Base-by-base conservation (phyloP, 176 grass and related monocot species). In the Themeda triandra region DNA sequence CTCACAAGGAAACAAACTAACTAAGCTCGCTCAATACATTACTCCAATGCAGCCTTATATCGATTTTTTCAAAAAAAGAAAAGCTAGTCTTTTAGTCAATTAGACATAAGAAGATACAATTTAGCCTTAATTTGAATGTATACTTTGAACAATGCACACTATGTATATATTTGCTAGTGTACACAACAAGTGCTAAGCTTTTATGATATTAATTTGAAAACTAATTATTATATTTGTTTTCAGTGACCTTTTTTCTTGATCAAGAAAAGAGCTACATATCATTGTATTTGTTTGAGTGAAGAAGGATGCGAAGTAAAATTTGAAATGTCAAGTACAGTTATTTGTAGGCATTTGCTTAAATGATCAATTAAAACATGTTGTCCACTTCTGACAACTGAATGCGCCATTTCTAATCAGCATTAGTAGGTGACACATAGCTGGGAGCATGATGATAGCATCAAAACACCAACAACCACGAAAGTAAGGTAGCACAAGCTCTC, bases 391-490 rank as follows among this genome's bases (percentile, higher is more conserved):
- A 40, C 6, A 46, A 74, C 46, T 74, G 10, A 87, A 69, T 12
- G 23, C 18, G 7, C 8, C 62, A 33, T 59, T 68, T 73, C 0
- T 84, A 80, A 67, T 23, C 60, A 75, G 82, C 28, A 28, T 84
- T 68, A 56, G 18, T 24, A 33, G 76, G 82, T 60, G 69, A 62
- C 44, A 74, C 21, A 29, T 66, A 59, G 81, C 75, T 79, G 75
- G 76, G 46, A 46, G 29, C 71, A 76, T 80, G 69, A 76, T 80
- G 69, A 84, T 79, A 62, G 67, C 81, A 88, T 84, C 13, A 35
- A 74, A 80, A 84, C 46, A 4, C 76, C 81, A 85, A 62, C 82
- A 69, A 80, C 76, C 35, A 75, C 48, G 67, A 84, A 84, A 66
- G 77, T 76, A 69, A 69, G 18, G 87, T 46, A 70, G 75, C 63